Evolutionary conservation across 2,329 filamentous ascomycete genomes (phyloP), one percentile per base, ranked within the genome.

Genomic region (Cladosporium austrohemisphaericum): DNA sequence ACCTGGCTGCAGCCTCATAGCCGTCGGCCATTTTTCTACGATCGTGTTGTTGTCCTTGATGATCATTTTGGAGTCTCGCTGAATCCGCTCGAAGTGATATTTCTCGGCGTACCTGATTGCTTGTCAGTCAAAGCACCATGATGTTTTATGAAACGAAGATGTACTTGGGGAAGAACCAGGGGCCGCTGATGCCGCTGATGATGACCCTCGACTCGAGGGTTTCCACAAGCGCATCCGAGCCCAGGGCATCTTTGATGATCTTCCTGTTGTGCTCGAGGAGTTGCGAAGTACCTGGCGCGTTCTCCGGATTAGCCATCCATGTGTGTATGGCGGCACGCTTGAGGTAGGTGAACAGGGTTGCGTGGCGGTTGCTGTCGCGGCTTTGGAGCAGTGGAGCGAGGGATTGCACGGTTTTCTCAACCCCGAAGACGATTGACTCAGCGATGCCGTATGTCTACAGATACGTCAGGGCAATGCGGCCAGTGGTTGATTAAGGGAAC

Each of bases 311-410:
- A 7, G 16, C 22, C 32, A 3, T 20, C 32, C 7, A 10, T 9
- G 10, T 5, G 3, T 53, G 44, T 2, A 37, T 9, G 16, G 68
- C 53, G 1, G 67, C 69, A 49, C 71, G 71, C 41, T 70, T 55
- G 60, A 72, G 75, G 1, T 72, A 61, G 8, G 66, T 65, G n/a
- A 76, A 50, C 1, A 74, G 57, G 0, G 69, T 70, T 1, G 72
- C 71, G 19, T 71, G 60, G 0, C 66, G 63, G 49, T 73, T 75
- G 4, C 62, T 31, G 1, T 3, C 1, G 5, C 51, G 60, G 0
- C 51, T 14, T 41, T 70, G 62, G 1, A 76, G 65, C 1, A 73
- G 48, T 0, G 61, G 63, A 3, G 52, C 58, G 29, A 74, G 63
- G 3, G 8, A 20, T 0, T 1, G 2, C 10, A 37, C 9, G 5